Evolutionary conservation across 345 rosid species (phyloP).

Genomic region (Theobroma cacao): DNA sequence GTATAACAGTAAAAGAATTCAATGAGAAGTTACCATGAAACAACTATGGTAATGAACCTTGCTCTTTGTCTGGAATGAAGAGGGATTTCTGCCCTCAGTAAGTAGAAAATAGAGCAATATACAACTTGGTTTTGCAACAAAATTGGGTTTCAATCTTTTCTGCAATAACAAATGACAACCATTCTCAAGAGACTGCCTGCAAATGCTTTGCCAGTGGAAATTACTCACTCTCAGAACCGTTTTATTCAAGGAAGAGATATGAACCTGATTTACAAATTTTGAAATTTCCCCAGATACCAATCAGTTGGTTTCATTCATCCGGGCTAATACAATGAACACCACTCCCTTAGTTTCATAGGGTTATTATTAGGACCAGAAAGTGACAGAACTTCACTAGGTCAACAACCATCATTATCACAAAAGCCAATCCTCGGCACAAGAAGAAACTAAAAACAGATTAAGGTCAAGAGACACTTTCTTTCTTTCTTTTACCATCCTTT

Average conservation of each 20-base stretch:
- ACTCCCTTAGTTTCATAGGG: background rate
- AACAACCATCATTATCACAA: background rate
- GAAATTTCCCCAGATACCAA: background rate
- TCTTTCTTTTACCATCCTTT: background rate
- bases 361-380: background rate
- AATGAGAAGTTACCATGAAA: background rate
- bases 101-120: background rate
- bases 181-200: no score
- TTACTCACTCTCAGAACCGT: no score
- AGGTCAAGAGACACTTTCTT: background rate
- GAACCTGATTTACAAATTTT: background rate
- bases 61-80: background rate
- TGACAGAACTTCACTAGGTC: background rate
- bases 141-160: background rate
- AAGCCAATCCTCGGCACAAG: background rate
- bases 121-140: background rate
- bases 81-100: background rate
- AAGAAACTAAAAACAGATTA: background rate
- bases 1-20: background rate
- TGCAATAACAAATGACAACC: no score
- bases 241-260: no score
- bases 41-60: background rate
- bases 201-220: no score
- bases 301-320: background rate
- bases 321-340: background rate